Conservation (phyloP, 2,329 filamentous ascomycete species). For the Talaromyces verruculosus region DNA sequence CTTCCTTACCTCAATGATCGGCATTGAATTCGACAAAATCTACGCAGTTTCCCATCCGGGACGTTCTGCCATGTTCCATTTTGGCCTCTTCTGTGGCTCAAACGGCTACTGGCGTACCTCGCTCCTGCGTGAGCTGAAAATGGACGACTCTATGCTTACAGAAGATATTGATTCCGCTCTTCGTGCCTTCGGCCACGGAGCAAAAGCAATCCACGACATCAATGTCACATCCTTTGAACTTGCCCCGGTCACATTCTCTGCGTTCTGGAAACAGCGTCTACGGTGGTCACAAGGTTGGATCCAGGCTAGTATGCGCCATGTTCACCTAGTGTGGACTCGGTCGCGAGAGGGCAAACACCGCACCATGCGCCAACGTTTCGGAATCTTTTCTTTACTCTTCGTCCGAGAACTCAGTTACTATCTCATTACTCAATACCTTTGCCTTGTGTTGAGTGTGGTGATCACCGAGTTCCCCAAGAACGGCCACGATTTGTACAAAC, state of each 20-base stretch:
- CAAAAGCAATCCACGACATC: conserved; percentile 49
- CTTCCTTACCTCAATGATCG: conserved; percentile 49
- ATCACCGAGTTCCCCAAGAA: conserved; percentile 47
- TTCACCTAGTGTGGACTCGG: conserved; percentile 43
- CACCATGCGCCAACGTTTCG: conserved; percentile 42
- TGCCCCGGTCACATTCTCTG: conserved; percentile 46
- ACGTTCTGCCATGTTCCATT: conserved; percentile 48
- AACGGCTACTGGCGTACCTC: conserved; percentile 52
- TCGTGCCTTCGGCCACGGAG: conserved; percentile 46
- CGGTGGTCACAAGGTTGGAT: conserved; percentile 54
- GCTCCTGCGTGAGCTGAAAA: conserved; percentile 48
- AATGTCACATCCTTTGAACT: conserved; percentile 53
- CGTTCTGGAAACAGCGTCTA: conserved; percentile 54
- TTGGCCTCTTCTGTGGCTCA: conserved; percentile 52
- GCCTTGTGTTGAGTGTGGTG: conserved; percentile 48
- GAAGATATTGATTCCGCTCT: conserved; percentile 54
- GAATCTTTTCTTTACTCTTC: conserved; percentile 47
- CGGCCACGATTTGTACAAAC: conserved; percentile 37
- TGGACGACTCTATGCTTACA: conserved; percentile 53
- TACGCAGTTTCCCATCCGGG: conserved; percentile 54
- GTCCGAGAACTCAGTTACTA: conserved; percentile 52
- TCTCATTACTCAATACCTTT: conserved; percentile 51
- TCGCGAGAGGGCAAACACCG: conserved; percentile 37
- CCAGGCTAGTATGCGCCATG: conserved; percentile 48
- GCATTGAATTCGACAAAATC: conserved; percentile 54